Evolutionary conservation across 495 filamentous ascomycete genomes (phyloP).

Genomic region (Aspergillus affinis): DNA sequence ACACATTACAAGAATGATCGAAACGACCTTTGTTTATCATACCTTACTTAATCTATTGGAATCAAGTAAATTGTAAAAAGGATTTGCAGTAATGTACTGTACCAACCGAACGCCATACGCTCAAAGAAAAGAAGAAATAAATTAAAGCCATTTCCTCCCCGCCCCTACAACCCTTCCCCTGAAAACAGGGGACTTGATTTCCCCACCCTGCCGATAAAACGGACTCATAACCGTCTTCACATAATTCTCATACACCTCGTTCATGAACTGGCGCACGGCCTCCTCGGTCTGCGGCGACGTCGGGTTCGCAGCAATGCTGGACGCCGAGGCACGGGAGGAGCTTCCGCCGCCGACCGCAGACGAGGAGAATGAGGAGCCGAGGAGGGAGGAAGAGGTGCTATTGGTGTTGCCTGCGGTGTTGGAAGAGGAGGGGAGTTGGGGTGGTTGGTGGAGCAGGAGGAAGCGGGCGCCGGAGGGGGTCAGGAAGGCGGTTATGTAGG

Average conservation of each 20-base stretch:
- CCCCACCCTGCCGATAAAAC: conserved; percentile 81
- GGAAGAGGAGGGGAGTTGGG: conserved; percentile 44
- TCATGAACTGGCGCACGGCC: conserved; percentile 88
- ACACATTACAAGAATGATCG: neutral
- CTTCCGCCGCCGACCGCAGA: conserved; percentile 26
- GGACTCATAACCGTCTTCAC: conserved; percentile 97
- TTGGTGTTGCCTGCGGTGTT: conserved; percentile 11
- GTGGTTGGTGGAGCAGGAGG: conserved; percentile 81
- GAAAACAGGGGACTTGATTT: conserved; percentile 83
- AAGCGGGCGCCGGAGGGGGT: conserved; percentile 72
- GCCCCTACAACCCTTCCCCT: conserved; percentile 75
- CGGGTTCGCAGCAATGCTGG: conserved; percentile 74
- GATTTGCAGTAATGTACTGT: too few species aligned
- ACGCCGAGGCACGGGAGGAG: conserved; percentile 54
- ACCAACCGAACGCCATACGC: neutral
- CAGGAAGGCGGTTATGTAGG: conserved; percentile 87
- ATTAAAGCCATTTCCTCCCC: conserved; percentile 80
- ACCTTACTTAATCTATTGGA: too few species aligned
- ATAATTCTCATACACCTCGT: conserved; percentile 91
- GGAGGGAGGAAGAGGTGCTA: conserved; percentile 14
- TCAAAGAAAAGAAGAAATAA: conserved; percentile 2
- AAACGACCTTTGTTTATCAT: neutral
- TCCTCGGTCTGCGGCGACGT: conserved; percentile 88
- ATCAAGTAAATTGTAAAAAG: too few species aligned
- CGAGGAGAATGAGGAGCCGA: conserved; percentile 30